Base-by-base conservation (phyloP, 2,329 filamentous ascomycete species). In the Blastomyces silverae region DNA sequence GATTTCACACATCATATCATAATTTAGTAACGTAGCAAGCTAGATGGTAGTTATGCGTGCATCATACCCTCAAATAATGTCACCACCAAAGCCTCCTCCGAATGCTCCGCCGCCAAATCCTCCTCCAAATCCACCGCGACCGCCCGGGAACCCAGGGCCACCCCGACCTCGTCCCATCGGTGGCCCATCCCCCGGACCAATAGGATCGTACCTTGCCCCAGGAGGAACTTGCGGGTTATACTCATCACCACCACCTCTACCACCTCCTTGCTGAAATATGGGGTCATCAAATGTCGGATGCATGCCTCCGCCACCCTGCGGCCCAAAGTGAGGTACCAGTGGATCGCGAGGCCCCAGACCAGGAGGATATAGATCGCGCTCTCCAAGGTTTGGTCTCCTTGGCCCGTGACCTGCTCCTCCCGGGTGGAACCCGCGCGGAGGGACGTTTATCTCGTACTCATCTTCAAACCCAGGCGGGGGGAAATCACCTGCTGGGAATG, bases 281-380 rank as follows among this genome's bases (percentile, higher is more conserved):
- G 91, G 91, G 73, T 97, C 92, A 71, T 96, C 91, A 74, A 96
- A 94, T 0, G 92, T 96, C 0, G 94, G 94, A 76, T 97, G 90
- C 94, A 99, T 99, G 0, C 94, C 94, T 15, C 89, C 84, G 0
- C 85, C 83, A n/a, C 84, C 79, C 59, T 84, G 82, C 39, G 85
- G 84, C 7, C 87, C 84, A 64, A 91, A 85, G 2, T 84, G 83
- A 4, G 85, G 84, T 42, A 89, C 80, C 2, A 97, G 78, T 15
- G 93, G 92, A 75, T 97, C 92, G 70, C 92, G 82, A 0, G 92
- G 92, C 0, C 92, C 92, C 0, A 99, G 79, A 0, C 91, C 91
- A 11, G 88, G 88, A 1, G 94, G 94, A 71, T 97, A 89, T 11
- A 97, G 78, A 75, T 99, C 94, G 71, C 92, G 85, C 50, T 93